Base-by-base conservation (phyloP, 805 yeast species). In the Cephaloascus albidus region DNA sequence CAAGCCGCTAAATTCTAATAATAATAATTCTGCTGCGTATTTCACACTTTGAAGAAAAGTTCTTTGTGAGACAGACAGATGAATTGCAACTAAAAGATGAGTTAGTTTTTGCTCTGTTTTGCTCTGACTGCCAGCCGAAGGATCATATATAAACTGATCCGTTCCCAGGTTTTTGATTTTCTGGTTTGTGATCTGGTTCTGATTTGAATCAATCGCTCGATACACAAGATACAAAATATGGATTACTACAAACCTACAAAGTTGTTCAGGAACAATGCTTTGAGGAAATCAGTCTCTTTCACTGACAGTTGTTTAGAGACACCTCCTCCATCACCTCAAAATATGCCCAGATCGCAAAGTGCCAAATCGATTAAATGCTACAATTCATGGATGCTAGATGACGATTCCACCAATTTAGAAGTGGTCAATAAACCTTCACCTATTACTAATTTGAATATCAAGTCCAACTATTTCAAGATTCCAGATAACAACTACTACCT, bases 391-490 rank as follows among this genome's bases (percentile, higher is more conserved):
- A 10, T 26, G 12, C 14, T 26, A 14, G 14, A 26, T 14, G 14
- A 26, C 30, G 30, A 26, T n/a, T n/a, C n/a, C n/a, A n/a, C n/a
- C n/a, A n/a, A n/a, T n/a, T n/a, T n/a, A n/a, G n/a, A n/a, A n/a
- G n/a, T n/a, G n/a, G n/a, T n/a, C n/a, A n/a, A n/a, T n/a, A n/a
- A n/a, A n/a, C n/a, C n/a, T n/a, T n/a, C n/a, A n/a, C n/a, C n/a
- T n/a, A n/a, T n/a, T n/a, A n/a, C n/a, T n/a, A n/a, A n/a, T n/a
- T n/a, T n/a, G n/a, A 70, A 63, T 43, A 63, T 66, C 43, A 60
- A 61, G 43, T 63, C 70, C 23, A 65, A 63, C 46, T 67, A 66
- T 50, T 67, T 72, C 72, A 61, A 59, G 42, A 62, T 67, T 20
- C 72, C 72, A 14, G 72, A 67, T 43, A 52, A 58, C 16, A 54